These are phyloP conservation scores for Eucalyptus urophylla DNA, from an alignment of 345 rosid genomes.

Conservation along the genomic window DNA sequence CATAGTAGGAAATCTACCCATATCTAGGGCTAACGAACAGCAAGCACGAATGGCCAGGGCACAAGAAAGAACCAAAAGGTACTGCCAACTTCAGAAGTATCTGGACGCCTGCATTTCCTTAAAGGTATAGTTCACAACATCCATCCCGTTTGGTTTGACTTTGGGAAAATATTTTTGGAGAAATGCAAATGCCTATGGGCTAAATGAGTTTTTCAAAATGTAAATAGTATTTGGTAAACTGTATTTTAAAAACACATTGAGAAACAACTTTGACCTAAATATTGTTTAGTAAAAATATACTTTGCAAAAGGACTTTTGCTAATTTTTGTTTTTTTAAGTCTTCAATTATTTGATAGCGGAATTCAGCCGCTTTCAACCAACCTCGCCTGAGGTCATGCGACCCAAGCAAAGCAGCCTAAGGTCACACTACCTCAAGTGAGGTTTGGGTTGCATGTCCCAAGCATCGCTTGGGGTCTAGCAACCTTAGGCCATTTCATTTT, in stretches of 20 bases:
- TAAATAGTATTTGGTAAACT: too few relatives aligned
- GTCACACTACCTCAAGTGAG: too few relatives aligned
- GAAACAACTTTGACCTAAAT: neutral
- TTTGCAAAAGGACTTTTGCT: neutral
- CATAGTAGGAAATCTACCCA: conserved; percentile 61
- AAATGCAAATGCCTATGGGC: too few relatives aligned
- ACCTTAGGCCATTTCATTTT: neutral
- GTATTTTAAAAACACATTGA: neutral
- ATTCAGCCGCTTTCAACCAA: neutral
- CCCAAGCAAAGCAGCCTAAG: too few relatives aligned
- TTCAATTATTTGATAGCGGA: too few relatives aligned
- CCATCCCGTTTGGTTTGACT: neutral
- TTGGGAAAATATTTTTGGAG: neutral
- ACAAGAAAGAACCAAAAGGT: conserved; percentile 52
- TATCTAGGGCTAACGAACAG: conserved; percentile 38
- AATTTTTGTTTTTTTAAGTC: too few relatives aligned
- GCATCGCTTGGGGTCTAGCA: neutral
- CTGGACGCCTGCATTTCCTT: conserved; percentile 35
- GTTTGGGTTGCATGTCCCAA: neutral
- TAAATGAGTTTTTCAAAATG: too few relatives aligned
- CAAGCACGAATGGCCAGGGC: conserved; percentile 50
- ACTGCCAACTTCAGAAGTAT: conserved; percentile 37
- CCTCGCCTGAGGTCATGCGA: neutral
- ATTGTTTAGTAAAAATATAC: too few relatives aligned
- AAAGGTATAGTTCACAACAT: conserved; percentile 18